Conservation (phyloP, 148 eudicot genomes). For the Selenicereus undatus region DNA sequence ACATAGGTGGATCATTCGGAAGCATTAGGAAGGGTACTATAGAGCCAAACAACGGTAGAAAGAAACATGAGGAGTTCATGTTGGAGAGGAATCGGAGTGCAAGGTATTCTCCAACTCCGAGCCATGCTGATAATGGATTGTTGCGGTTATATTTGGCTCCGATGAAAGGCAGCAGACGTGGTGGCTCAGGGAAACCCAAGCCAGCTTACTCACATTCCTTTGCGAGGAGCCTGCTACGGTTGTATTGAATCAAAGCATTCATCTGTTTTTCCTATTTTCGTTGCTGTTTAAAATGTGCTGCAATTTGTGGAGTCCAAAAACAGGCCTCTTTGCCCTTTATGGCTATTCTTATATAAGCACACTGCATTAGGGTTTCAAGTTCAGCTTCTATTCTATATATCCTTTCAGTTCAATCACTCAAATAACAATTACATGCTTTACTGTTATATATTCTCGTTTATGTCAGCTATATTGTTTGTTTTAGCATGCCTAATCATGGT, state of each 20-base stretch:
- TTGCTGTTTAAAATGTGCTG: constrained; percentile 31
- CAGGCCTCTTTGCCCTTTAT: constrained; percentile 22
- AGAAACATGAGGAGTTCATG: constrained; percentile 41
- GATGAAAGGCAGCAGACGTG: constrained; percentile 62
- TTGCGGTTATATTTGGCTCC: constrained; percentile 79
- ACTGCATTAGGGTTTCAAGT: constrained; percentile 29
- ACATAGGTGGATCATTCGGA: constrained; percentile 42
- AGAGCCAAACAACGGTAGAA: constrained; percentile 38
- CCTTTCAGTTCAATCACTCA: constrained; percentile 29
- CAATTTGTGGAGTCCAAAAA: constrained; percentile 21
- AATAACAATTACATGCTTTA: constrained; percentile 15
- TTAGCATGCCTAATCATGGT: too few species aligned
- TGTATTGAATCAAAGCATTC: constrained; percentile 46
- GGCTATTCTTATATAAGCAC: constrained; percentile 32
- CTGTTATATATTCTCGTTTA: not conserved
- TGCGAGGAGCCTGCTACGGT: constrained; percentile 43
- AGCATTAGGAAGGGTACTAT: constrained; percentile 43
- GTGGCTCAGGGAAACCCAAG: constrained; percentile 35
- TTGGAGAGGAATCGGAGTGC: constrained; percentile 47
- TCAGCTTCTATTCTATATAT: constrained; percentile 14
- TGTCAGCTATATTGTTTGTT: too few species aligned
- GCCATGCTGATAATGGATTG: constrained; percentile 53
- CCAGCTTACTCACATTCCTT: constrained; percentile 38
- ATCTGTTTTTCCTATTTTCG: constrained; percentile 30
- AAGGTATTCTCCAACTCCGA: constrained; percentile 41